phyloP scores from a whole-genome alignment of 1,284 basidiomycete species.

The Cryptococcus maquisensis region DNA sequence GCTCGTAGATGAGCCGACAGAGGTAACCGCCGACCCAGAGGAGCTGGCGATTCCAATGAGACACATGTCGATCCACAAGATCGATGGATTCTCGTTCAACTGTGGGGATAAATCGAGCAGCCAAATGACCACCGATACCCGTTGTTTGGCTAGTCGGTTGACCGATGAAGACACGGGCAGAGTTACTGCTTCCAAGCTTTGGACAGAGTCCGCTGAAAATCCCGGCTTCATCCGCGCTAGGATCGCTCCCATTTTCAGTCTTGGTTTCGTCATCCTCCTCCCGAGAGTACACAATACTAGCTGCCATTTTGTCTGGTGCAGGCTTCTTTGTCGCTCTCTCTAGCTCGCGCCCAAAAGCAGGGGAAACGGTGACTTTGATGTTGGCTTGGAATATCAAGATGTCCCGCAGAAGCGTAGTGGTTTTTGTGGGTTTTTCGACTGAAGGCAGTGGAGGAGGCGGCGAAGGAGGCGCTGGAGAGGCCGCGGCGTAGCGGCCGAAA shows the following conservation, averaged over 20 bases:
- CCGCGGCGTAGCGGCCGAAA: constrained; percentile 51
- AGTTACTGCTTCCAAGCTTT: constrained; percentile 62
- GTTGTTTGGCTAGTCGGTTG: constrained; percentile 76
- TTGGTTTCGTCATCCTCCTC: constrained; percentile 71
- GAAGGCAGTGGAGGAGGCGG: constrained; percentile 37
- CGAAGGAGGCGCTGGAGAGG: constrained; percentile 49
- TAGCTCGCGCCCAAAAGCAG: constrained; percentile 71
- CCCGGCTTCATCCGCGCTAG: constrained; percentile 61
- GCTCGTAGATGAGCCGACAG: constrained; percentile 77
- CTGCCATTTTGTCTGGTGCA: constrained; percentile 70
- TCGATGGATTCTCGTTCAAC: constrained; percentile 95
- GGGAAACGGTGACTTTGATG: constrained; percentile 67
- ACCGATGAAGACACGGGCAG: constrained; percentile 40
- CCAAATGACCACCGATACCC: constrained; percentile 85
- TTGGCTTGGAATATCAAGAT: constrained; percentile 80
- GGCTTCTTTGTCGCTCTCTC: constrained; percentile 94
- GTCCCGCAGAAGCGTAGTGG: constrained; percentile 63
- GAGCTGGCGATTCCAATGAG: constrained; percentile 82
- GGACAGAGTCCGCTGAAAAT: constrained; percentile 83
- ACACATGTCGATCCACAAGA: constrained; percentile 67
- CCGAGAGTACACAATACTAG: constrained; percentile 85
- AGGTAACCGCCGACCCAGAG: constrained; percentile 74
- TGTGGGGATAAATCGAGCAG: constrained; percentile 90
- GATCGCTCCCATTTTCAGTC: constrained; percentile 61
- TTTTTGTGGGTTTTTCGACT: constrained; percentile 55